Evolutionary conservation across 371 early-diverging fungal genomes (phyloP).

Genomic region (Mucor sp.): DNA sequence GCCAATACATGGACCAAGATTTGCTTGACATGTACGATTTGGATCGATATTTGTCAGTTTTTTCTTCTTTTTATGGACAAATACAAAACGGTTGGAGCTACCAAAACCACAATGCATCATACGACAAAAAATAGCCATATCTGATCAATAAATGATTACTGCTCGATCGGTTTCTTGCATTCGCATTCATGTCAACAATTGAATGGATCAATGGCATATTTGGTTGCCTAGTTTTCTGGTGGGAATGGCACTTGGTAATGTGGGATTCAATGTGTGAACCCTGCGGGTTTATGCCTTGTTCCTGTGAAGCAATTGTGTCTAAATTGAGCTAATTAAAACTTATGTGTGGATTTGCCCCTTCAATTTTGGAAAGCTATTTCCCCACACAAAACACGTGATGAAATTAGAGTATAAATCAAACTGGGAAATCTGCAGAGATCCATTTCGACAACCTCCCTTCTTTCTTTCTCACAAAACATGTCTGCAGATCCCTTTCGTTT

Average conservation of each 20-base stretch:
- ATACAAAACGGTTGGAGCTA: not conserved
- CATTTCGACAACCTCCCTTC: not conserved
- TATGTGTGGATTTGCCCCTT: constrained; percentile 3
- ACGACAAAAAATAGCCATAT: not conserved
- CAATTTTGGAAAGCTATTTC: not conserved
- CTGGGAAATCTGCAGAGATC: not conserved
- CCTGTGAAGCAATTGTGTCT: not conserved
- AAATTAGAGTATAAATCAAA: not conserved
- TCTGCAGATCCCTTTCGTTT: constrained; percentile 18
- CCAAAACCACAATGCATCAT: not conserved
- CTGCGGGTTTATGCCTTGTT: not conserved
- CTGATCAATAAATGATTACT: not conserved
- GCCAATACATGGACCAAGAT: not conserved
- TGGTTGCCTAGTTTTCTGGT: not conserved
- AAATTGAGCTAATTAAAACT: constrained; percentile 2
- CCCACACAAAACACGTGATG: constrained; percentile 8
- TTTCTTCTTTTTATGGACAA: not conserved
- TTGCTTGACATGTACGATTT: not conserved
- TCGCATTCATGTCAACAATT: no score
- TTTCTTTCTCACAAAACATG: constrained; percentile 2
- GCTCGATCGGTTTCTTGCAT: not conserved
- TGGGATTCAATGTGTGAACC: not conserved
- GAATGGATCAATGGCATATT: no score
- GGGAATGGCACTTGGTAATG: not conserved
- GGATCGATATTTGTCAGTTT: not conserved